Evolutionary conservation across 208 protist genomes (phyloP).

Genomic region (Leishmania braziliensis): DNA sequence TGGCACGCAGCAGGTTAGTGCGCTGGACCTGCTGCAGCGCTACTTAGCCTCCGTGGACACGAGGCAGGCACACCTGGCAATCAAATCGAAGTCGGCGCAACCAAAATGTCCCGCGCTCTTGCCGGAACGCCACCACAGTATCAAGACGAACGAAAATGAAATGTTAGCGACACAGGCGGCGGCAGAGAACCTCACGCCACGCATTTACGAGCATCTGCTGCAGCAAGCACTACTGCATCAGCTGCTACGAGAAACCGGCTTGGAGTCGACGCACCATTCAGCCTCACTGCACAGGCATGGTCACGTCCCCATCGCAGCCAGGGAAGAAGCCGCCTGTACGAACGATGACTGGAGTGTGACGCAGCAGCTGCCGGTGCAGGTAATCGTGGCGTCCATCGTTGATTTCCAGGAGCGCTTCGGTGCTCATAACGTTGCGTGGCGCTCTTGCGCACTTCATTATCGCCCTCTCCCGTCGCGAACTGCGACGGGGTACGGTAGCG

Average conservation of each 20-base stretch:
- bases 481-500: not conserved
- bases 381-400: conserved; percentile 27
- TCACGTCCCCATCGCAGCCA: not conserved
- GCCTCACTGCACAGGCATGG: not conserved
- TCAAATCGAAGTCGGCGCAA: not conserved
- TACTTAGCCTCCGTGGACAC: conserved; percentile 13
- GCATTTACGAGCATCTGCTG: conserved; percentile 32
- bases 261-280: conserved; percentile 2
- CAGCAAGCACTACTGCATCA: conserved; percentile 33
- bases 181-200: conserved; percentile 19
- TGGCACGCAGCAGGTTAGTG: conserved; percentile 18
- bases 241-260: conserved; percentile 21
- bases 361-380: conserved; percentile 22
- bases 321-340: not conserved
- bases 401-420: conserved; percentile 34
- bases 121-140: not conserved
- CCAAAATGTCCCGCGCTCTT: not conserved
- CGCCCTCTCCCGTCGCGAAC: not conserved
- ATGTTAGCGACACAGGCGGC: conserved; percentile 23
- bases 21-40: conserved; percentile 31
- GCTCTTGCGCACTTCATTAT: conserved; percentile 21
- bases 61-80: not conserved
- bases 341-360: conserved; percentile 31
- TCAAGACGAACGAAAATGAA: not conserved
- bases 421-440: conserved; percentile 30